Evolutionary conservation across 176 grass and related monocot genomes (phyloP).

Genomic region (Tillandsia leiboldiana): DNA sequence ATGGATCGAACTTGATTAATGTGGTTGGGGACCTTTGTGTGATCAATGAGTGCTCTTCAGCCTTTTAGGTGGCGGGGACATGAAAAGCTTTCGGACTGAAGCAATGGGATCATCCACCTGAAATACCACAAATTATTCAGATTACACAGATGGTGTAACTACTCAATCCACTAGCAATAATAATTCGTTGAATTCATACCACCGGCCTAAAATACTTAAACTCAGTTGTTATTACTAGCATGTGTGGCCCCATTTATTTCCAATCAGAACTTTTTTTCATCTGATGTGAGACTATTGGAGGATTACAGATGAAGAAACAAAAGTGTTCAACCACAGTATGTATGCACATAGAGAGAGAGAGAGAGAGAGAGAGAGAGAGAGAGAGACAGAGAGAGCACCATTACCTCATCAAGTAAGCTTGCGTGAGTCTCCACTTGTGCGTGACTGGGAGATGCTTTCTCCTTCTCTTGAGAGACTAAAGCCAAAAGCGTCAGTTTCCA

Average conservation of each 20-base stretch:
- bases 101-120: slow-evolving; percentile 73
- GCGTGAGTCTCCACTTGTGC: slow-evolving; percentile 9
- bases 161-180: no score
- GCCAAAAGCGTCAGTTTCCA: slow-evolving; percentile 68
- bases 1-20: background rate
- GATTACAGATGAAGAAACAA: slow-evolving; percentile 14
- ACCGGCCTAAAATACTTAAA: no score
- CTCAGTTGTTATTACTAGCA: no score
- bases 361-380: no score
- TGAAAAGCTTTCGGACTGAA: slow-evolving; percentile 82
- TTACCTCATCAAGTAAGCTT: slow-evolving; percentile 59
- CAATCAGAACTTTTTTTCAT: no score
- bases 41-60: slow-evolving; percentile 25
- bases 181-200: no score
- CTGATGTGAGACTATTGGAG: no score
- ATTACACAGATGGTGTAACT: background rate
- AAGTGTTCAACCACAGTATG: slow-evolving; percentile 9
- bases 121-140: slow-evolving; percentile 6
- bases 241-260: no score
- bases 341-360: background rate
- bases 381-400: slow-evolving; percentile 8
- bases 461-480: slow-evolving; percentile 46
- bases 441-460: background rate
- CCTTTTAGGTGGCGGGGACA: slow-evolving; percentile 45
- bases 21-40: slow-evolving; percentile 2